Base-by-base conservation (phyloP, 2,329 filamentous ascomycete species). In the Thielaviopsis ethacetica region DNA sequence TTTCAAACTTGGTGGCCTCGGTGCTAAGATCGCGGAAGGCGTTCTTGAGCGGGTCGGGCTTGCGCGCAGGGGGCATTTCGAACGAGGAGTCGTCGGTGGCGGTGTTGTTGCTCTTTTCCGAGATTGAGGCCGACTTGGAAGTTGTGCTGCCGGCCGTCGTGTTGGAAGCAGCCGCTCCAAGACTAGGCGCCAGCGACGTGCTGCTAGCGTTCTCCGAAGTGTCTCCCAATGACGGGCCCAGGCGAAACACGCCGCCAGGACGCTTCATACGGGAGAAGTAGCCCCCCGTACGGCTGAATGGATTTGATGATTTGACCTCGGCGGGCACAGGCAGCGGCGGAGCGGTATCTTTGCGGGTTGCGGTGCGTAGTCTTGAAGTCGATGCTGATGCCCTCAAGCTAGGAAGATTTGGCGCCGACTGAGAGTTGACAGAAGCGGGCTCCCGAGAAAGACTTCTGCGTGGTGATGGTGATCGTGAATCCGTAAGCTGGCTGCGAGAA, bases 1-100 rank as follows among this genome's bases (percentile, higher is more conserved):
- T 76, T 62, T 84, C 79, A 65, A 95, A 94, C 63, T 70, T 75
- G 70, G 65, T 68, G 34, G 68, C 67, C 38, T 73, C 72, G n/a
- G 73, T 66, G 53, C 82, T 79, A 22, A 82, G 70, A 13, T 72
- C 72, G 63, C 76, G 78, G 67, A 82, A 82, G 3, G 71, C 71
- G 5, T 74, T 73, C 76, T 77, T 81, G 22, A 82, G 70, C 9
- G 78, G 73, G 65, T 82, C 80, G 59, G 75, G 73, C 44, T 71
- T 51, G 24, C 53, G 62, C 69, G 65, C 50, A 58, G 69, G 66
- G 15, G 72, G 67, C 71, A 74, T 74, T 53, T 76, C 73, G 62
- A 70, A 68, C 53, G 69, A 72, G n/a, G 73, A 76, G 50, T 76
- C 75, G 62, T 75, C 72, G 5, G 73, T 73, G 15, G 64, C 64